Evolutionary conservation across 345 rosid species (phyloP).

Genomic region (Geranium rotundifolium): DNA sequence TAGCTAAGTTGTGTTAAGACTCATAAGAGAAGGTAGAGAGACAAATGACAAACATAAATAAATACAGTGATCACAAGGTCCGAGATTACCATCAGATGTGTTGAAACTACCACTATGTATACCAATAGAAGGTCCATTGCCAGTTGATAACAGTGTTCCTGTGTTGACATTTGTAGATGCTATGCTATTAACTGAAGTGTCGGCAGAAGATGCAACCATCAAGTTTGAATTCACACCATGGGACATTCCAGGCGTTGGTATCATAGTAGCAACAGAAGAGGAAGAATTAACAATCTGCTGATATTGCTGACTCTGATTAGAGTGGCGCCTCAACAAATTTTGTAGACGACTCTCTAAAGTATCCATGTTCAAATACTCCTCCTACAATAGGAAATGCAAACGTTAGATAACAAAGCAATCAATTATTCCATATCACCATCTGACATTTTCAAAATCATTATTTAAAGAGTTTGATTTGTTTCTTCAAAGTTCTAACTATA

Average conservation of each 20-base stretch:
- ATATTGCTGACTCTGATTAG: constrained; percentile 35
- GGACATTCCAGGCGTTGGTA: constrained; percentile 87
- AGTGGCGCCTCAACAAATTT: constrained; percentile 27
- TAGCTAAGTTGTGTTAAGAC: constrained; percentile 5
- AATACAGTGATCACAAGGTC: constrained; percentile 7
- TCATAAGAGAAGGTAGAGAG: constrained; percentile 5
- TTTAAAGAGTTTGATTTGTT: no score
- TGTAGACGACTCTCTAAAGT: constrained; percentile 66
- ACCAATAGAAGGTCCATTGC: constrained; percentile 15
- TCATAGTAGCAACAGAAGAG: constrained; percentile 62
- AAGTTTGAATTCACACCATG: constrained; percentile 42
- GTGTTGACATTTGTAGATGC: constrained; percentile 37
- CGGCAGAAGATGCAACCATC: constrained; percentile 49
- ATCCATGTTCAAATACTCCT: constrained; percentile 57
- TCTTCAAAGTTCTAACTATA: no score
- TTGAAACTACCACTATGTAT: constrained; percentile 38
- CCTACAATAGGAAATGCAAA: constrained; percentile 33
- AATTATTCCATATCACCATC: background rate
- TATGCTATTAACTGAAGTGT: constrained; percentile 38
- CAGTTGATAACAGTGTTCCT: constrained; percentile 38
- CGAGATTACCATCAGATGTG: constrained; percentile 37
- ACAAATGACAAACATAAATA: constrained; percentile 5
- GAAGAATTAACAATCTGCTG: constrained; percentile 46
- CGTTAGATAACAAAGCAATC: constrained; percentile 8
- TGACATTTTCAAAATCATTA: background rate